Conservation (phyloP, 2,329 filamentous ascomycete species). For the Elsinoe perseae region DNA sequence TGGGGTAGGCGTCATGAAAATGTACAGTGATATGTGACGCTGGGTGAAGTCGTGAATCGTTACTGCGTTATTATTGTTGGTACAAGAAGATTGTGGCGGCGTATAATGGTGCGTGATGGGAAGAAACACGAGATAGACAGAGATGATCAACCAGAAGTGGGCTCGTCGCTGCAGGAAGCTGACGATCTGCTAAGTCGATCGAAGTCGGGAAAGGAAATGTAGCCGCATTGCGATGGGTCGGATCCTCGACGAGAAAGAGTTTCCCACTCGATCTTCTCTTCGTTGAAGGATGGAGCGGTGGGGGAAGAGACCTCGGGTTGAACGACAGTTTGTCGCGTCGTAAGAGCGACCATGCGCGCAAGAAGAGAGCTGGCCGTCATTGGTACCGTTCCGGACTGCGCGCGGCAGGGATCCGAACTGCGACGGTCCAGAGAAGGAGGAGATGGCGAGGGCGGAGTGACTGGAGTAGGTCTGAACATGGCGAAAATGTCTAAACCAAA, state of each 20-base stretch:
- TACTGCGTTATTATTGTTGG: constrained; percentile 5
- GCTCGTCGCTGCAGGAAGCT: constrained; percentile 1
- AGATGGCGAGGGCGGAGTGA: constrained; percentile 11
- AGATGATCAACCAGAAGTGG: not conserved
- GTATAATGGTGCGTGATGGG: not conserved
- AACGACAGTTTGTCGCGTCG: constrained; percentile 5
- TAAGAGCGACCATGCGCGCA: constrained; percentile 8
- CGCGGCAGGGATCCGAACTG: constrained; percentile 15
- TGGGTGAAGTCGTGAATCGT: constrained; percentile 7
- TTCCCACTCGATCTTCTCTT: constrained; percentile 16
- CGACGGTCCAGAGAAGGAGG: constrained; percentile 16
- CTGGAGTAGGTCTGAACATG: constrained; percentile 15
- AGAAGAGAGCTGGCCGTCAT: constrained; percentile 7
- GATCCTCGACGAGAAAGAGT: constrained; percentile 13
- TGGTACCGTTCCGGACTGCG: not conserved
- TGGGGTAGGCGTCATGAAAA: not conserved
- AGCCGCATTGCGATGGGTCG: constrained; percentile 21
- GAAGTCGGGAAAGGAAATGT: constrained; percentile 30
- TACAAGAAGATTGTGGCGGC: not conserved
- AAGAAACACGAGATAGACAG: not conserved
- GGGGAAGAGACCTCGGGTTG: constrained; percentile 5
- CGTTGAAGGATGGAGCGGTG: not conserved
- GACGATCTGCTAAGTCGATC: constrained; percentile 18
- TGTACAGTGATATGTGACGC: constrained; percentile 1
- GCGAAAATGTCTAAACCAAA: constrained; percentile 14